Base-by-base conservation (phyloP, 2,329 filamentous ascomycete species). In the Neonectria hederae region DNA sequence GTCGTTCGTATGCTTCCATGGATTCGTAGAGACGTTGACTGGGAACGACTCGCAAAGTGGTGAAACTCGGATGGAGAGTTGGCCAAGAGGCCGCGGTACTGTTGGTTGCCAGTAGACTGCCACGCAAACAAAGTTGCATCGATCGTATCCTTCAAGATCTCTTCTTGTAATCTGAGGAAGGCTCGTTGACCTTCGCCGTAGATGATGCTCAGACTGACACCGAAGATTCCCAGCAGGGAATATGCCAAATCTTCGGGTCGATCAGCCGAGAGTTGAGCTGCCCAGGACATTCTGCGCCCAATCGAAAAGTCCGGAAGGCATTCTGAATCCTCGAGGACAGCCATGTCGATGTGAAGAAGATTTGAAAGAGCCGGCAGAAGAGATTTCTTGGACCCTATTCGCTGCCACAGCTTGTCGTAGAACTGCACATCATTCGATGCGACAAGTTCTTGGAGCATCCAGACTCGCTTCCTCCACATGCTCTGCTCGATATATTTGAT, bases 151-250 rank as follows among this genome's bases (percentile, higher is more conserved):
- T 42, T 49, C 10, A 45, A 8, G 3, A 56, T 55, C 28, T 75
- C 71, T 5, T 72, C 64, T 22, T 76, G 74, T 0, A 76, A 54
- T 9, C 74, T 59, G 13, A 59, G 22, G 30, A 76, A 76, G 4
- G 72, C 71, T 30, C 55, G 49, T 1, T 45, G 45, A 1, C 72
- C 55, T 38, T 78, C 76, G 9, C 74, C 75, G 38, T 76, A 77
- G 2, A 54, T 35, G 4, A 77, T 61, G 1, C 72, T 69, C 68
- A 78, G 74, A 17, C 66, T 69, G 0, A 78, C 60, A 6, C 64
- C 68, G 10, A 78, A 76, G 5, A 77, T 57, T 0, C 76, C 76
- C 2, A 78, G 58, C 0, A 78, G 57, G 8, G 67, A 74, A 45
- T 77, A 77, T 0, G 76, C 72, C 2, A 48, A 22, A 46, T 78